Conservation (phyloP, 73 alveolate species). For the Tetrahymena malaccensis region DNA sequence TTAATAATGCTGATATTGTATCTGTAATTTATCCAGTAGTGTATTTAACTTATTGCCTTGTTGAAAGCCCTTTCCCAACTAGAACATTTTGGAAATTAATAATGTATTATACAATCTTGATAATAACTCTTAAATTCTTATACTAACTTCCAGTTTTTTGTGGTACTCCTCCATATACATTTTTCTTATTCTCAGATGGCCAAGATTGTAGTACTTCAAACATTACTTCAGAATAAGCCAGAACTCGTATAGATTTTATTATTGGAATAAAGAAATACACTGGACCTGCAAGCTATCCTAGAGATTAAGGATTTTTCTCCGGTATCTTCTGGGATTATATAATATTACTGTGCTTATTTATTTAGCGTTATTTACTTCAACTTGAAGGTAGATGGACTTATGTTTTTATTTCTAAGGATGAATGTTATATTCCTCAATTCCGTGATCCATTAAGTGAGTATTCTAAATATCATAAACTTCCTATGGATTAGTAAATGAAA, state of each 20-base stretch:
- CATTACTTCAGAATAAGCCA: constrained; percentile 11
- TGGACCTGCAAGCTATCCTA: constrained; percentile 45
- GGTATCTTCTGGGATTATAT: constrained; percentile 41
- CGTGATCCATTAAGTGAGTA: neutral
- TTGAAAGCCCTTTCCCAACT: constrained; percentile 55
- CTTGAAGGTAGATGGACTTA: constrained; percentile 59
- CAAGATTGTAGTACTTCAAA: constrained; percentile 26
- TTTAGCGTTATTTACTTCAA: constrained; percentile 29
- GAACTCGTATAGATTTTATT: constrained; percentile 49
- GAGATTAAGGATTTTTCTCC: constrained; percentile 28
- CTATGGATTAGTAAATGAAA: constrained; percentile 14
- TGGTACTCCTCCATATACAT: constrained; percentile 45
- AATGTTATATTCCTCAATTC: constrained; percentile 44
- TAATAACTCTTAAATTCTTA: constrained; percentile 35
- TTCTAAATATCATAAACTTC: constrained; percentile 8
- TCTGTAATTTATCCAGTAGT: constrained; percentile 45
- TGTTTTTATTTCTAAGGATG: constrained; percentile 23
- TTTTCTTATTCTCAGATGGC: constrained; percentile 23
- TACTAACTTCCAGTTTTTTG: constrained; percentile 61
- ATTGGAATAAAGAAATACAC: constrained; percentile 55
- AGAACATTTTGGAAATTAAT: constrained; percentile 42
- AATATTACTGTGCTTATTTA: constrained; percentile 21
- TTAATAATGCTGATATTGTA: constrained; percentile 40
- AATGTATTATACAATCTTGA: constrained; percentile 27
- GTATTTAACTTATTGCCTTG: constrained; percentile 35